These are phyloP conservation scores for Thymus quinquecostatus DNA, from an alignment of 257 asterid species.

Conservation along the genomic window DNA sequence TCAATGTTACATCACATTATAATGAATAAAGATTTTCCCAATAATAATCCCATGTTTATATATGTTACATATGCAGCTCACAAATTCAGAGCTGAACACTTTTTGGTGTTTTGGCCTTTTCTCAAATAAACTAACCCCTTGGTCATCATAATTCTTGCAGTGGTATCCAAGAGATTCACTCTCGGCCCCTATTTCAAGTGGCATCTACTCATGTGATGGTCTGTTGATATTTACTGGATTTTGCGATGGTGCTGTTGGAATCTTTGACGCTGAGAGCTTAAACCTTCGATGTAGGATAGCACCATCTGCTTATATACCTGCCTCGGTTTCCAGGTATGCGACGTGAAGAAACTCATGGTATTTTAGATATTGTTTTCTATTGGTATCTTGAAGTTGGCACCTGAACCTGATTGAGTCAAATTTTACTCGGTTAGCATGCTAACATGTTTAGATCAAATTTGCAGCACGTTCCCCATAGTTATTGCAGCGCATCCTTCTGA, in stretches of 20 bases:
- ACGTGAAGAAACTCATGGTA: conserved; percentile 6
- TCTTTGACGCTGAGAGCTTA: conserved; percentile 74
- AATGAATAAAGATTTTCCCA: neutral
- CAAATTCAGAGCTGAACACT: neutral
- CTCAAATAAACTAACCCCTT: conserved; percentile 8
- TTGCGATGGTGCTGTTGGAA: conserved; percentile 87
- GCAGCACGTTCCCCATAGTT: conserved; percentile 63
- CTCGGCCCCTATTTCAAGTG: conserved; percentile 75
- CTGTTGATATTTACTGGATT: conserved; percentile 71
- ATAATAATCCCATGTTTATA: neutral
- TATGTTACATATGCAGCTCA: neutral
- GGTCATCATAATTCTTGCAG: conserved; percentile 44
- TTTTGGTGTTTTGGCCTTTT: neutral
- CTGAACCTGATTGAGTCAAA: neutral
- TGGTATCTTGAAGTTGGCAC: neutral
- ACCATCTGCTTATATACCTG: conserved; percentile 69
- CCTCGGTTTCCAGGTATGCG: conserved; percentile 72
- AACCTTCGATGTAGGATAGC: conserved; percentile 78
- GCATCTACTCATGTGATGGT: conserved; percentile 86
- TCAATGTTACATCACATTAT: neutral
- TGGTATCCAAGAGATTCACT: conserved; percentile 90
- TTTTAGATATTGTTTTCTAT: neutral
- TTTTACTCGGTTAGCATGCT: neutral
- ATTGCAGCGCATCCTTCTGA: conserved; percentile 92
- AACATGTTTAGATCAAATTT: neutral